Evolutionary conservation across 2,329 filamentous ascomycete species (phyloP).

Genomic region (Aspergillus calidoustus): DNA sequence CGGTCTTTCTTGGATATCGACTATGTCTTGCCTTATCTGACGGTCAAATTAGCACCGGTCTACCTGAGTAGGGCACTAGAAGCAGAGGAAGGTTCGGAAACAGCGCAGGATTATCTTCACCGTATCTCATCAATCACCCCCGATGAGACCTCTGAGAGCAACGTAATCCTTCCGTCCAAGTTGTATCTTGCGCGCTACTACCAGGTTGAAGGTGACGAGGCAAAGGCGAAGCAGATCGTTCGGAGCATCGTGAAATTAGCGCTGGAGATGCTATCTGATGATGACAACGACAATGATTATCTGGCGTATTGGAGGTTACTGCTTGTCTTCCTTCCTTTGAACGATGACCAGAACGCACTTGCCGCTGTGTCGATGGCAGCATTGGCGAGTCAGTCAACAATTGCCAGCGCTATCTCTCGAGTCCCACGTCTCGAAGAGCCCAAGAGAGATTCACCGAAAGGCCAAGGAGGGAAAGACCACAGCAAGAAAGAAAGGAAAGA

Average conservation of each 20-base stretch:
- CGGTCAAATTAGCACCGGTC: slow-evolving; percentile 23
- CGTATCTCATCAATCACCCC: slow-evolving; percentile 23
- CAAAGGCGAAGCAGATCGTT: slow-evolving; percentile 26
- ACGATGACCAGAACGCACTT: slow-evolving; percentile 25
- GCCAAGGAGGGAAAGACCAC: background rate
- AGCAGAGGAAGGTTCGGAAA: slow-evolving; percentile 9
- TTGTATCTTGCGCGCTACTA: slow-evolving; percentile 29
- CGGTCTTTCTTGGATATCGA: slow-evolving; percentile 21
- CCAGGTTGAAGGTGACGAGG: slow-evolving; percentile 23
- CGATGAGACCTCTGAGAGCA: slow-evolving; percentile 20
- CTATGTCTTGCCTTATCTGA: slow-evolving; percentile 18
- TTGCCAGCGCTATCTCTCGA: background rate
- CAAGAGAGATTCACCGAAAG: background rate
- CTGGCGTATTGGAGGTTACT: slow-evolving; percentile 29
- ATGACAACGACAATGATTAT: slow-evolving; percentile 34
- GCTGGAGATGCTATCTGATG: slow-evolving; percentile 34
- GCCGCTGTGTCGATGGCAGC: slow-evolving; percentile 25
- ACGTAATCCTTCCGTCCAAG: slow-evolving; percentile 22
- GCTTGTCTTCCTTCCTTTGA: slow-evolving; percentile 26
- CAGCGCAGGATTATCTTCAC: slow-evolving; percentile 16
- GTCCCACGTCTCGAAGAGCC: slow-evolving; percentile 6
- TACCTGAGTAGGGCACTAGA: slow-evolving; percentile 23
- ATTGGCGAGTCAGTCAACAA: slow-evolving; percentile 11
- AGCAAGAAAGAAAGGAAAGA: slow-evolving; percentile 13
- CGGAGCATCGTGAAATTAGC: slow-evolving; percentile 30